Base-by-base conservation (phyloP, 192 early-diverging fungal genomes). In the Radiomyces spectabilis region DNA sequence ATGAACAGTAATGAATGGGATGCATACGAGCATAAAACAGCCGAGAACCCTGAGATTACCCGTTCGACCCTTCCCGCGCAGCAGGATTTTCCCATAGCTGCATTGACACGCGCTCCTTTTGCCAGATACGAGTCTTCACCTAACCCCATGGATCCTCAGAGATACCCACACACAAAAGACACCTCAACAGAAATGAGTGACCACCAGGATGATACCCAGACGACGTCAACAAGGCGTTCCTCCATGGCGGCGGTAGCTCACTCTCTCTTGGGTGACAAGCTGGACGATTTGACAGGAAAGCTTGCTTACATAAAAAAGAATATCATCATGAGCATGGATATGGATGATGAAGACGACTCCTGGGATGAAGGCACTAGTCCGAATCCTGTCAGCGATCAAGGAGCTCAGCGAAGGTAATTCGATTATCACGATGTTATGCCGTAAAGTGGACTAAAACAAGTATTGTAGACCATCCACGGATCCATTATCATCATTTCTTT, bases 201-300 rank as follows among this genome's bases (percentile, higher is more conserved):
- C 33, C 5, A 35, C 33, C 5, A 35, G 5, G 33, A 35, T 13
- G 33, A 35, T 35, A 35, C 5, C 33, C 13, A 35, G 5, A 35
- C 33, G 33, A 35, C 33, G 13, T 35, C 13, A 35, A 5, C 33
- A 8, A 35, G 57, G 25, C 58, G 57, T 8, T 59, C 64, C 7
- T 41, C 58, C 0, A 57, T 66, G 10, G 57, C 58, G 13, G 34
- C 57, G 9, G 57, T 57, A 5, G 64, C 64, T 13, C 64, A 66
- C 4, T 51, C 64, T 4, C 43, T 60, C 13, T 41, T 59, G 5
- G 64, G 57, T 5, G 67, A 63, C 27, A 61, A 62, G 40, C 42
- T 68, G 1, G 66, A 68, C 25, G 66, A 68, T 22, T 51, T 68
- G 22, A 68, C 66, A 15, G 66, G 63, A 25, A 68, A 68, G 19